phyloP scores from a whole-genome alignment of 192 early-diverging fungal genomes.

The Coemansia sp. region DNA sequence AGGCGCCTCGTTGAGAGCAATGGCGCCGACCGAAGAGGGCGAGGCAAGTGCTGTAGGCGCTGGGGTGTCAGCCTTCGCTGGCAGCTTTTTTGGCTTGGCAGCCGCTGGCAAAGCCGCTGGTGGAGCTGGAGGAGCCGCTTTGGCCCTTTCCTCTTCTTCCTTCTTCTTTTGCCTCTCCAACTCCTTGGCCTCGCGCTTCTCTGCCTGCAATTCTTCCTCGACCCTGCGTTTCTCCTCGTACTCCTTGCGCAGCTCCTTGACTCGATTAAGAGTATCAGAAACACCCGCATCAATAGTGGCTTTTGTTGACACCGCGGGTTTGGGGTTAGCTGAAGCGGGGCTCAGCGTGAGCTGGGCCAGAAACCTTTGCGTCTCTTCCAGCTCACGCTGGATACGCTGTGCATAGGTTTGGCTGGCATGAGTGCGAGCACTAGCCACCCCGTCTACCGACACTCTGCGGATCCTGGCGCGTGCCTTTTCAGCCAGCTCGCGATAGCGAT shows the following conservation, averaged over 20 bases:
- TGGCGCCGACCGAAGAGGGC: not conserved
- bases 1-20: not conserved
- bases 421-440: conserved; percentile 10
- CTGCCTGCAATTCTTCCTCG: not conserved
- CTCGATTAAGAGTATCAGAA: conserved; percentile 13
- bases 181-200: conserved; percentile 5
- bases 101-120: not conserved
- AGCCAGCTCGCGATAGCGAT: conserved; percentile 14
- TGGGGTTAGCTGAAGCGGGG: not conserved
- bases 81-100: not conserved
- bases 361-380: conserved; percentile 26
- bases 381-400: conserved; percentile 24
- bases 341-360: conserved; percentile 14
- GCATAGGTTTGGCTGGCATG: conserved; percentile 23
- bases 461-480: conserved; percentile 1
- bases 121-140: not conserved
- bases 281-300: conserved; percentile 9
- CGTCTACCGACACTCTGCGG: conserved; percentile 6
- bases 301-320: not conserved
- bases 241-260: conserved; percentile 33
- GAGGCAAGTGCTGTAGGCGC: not conserved
- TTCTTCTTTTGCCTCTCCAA: conserved; percentile 14
- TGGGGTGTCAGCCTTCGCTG: no score
- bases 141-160: conserved; percentile 10
- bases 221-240: conserved; percentile 12